Evolutionary conservation across 768 basidiomycete species (phyloP), one percentile per base, ranked within the genome.

Genomic region (Lyophyllum decastes): DNA sequence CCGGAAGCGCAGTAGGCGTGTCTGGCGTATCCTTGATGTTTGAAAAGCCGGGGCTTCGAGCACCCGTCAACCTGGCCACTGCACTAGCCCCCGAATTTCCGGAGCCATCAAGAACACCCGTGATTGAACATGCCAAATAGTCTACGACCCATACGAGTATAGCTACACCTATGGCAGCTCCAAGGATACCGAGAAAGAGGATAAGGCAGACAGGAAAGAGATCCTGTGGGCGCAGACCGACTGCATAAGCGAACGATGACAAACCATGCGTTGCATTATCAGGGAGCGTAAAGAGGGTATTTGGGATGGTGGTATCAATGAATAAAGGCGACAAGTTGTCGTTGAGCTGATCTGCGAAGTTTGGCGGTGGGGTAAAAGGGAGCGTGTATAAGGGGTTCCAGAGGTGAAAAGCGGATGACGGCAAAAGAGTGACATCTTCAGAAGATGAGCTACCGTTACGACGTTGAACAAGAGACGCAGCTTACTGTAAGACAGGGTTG

Each of bases 171-270:
- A 92, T 82, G n/a, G 87, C 85, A 10, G 77, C 88, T 0, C 83
- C 91, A 27, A 90, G 72, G 62, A 97, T 87, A 19, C 83, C 80
- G 49, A 97, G 82, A 76, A 97, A 96, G 52, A 98, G 73, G 38
- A 85, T 76, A n/a, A 95, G 74, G 70, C 91, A 94, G 51, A 89
- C 86, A 21, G 83, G 82, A 66, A 97, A 93, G 47, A 95, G 78
- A 67, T 97, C 90, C 66, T 86, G 80, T 1, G 91, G 90, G 12
- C 86, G 84, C 4, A 98, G 68, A 27, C 96, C 97, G 41, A 96
- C 75, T 12, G 91, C 82, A 67, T 87, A 88, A 1, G 95, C 92
- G 68, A 95, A 95, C 2, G 90, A 88, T 16, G 84, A 77, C 45
- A 99, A 86, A 2, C 96, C 96, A 9, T 76, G 64, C 0, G 87